A percentile compares a stretch with the other conserved stretches of the same genome.
Evolutionary conservation across 139 green algal genomes (phyloP).

Genomic region (Trebouxia sp.): DNA sequence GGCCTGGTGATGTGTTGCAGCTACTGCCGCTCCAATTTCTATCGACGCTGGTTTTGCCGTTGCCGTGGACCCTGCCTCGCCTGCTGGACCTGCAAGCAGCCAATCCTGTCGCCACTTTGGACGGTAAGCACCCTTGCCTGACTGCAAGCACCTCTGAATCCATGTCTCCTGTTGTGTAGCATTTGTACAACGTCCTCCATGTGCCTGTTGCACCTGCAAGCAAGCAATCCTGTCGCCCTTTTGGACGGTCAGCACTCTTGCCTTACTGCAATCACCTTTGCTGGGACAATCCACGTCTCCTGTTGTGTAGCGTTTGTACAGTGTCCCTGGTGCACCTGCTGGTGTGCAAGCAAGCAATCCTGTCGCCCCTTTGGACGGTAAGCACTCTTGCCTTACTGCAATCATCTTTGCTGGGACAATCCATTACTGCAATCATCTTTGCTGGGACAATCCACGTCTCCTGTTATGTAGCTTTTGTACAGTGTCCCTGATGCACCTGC

Average conservation of each 20-base stretch:
- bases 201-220: not conserved
- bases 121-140: not conserved
- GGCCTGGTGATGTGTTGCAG: too few relatives aligned
- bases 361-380: not conserved
- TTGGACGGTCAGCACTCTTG: not conserved
- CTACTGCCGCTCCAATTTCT: not conserved
- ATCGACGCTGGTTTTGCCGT: not conserved
- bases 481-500: too few relatives aligned
- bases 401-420: not conserved
- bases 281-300: too few relatives aligned
- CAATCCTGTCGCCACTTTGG: not conserved
- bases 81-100: not conserved
- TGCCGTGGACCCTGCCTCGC: constrained; percentile 8
- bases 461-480: too few relatives aligned
- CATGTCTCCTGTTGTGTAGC: too few relatives aligned
- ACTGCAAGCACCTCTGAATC: not conserved
- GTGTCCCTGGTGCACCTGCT: too few relatives aligned
- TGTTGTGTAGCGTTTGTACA: too few relatives aligned
- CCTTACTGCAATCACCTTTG: too few relatives aligned
- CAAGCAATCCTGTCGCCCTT: not conserved
- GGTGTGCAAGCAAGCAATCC: too few relatives aligned
- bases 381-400: not conserved
- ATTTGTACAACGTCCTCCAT: too few relatives aligned
- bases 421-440: too few relatives aligned
- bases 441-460: too few relatives aligned